Base-by-base conservation (phyloP, 2,329 filamentous ascomycete genomes). In the Hysterium pulicare region DNA sequence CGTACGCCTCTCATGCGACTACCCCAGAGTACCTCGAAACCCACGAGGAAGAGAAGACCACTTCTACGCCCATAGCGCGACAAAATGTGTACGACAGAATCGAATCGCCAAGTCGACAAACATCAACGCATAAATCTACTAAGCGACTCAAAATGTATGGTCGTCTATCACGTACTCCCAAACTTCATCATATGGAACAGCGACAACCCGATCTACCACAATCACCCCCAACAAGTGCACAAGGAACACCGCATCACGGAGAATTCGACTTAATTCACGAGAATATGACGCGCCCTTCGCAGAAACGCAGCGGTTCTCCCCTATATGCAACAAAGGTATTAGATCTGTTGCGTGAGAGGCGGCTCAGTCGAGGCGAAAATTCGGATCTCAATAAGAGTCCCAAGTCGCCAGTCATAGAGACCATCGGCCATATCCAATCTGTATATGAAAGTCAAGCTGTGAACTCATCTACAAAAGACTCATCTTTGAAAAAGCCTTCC, bases 41-140 rank as follows among this genome's bases (percentile, higher is more conserved):
- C 15, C n/a, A n/a, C 13, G n/a, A 17, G 10, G 23, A 15, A 22
- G n/a, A 11, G 8, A 19, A n/a, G 6, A 21, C 20, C 5, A 19
- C n/a, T 15, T 16, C 9, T 38, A 11, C 13, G 19, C 20, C n/a
- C 19, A 10, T 26, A 11, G 38, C 35, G 9, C 46, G 51, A 17
- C 45, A 24, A 34, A 47, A 53, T 23, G 33, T 58, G n/a, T 55
- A 54, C 30, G 46, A 50, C 3, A 40, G 52, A 1, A 46, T 53
- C 8, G 46, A 44, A 28, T 55, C 55, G 4, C 53, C 53, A 3
- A 15, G n/a, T 15, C 15, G 23, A 9, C 9, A 38, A 9, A 3
- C 7, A 13, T 8, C 16, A 23, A 20, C n/a, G n/a, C n/a, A n/a
- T n/a, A n/a, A n/a, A n/a, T n/a, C n/a, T n/a, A n/a, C n/a, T n/a